These are phyloP conservation scores for Coniferiporia weirii DNA, from an alignment of 1,284 basidiomycete species.

Conservation along the genomic window DNA sequence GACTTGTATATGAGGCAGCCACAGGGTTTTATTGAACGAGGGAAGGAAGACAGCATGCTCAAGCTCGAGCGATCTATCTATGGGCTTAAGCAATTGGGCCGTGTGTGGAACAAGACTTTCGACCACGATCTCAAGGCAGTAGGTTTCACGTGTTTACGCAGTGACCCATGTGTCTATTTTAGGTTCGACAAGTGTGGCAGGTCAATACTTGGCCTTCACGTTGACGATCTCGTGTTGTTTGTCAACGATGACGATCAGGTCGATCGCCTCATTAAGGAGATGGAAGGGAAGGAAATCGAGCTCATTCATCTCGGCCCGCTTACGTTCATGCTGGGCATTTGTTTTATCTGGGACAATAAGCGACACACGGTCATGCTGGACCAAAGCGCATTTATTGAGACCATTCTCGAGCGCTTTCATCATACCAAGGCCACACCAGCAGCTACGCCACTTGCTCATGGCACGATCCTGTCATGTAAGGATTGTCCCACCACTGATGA, in stretches of 20 bases:
- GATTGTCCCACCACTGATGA: neutral
- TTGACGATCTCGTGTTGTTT: neutral
- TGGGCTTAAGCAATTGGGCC: constrained; percentile 26
- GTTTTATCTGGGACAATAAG: neutral
- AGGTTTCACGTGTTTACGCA: constrained; percentile 9
- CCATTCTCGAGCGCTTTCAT: neutral
- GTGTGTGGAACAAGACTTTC: constrained; percentile 25
- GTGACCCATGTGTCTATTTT: constrained; percentile 13
- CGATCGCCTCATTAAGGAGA: neutral
- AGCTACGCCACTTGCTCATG: neutral
- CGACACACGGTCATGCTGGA: neutral
- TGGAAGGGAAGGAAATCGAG: neutral
- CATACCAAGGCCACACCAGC: too few relatives aligned
- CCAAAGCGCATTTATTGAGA: neutral
- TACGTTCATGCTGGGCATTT: neutral
- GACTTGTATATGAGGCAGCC: constrained; percentile 38
- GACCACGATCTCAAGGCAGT: constrained; percentile 3
- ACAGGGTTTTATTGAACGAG: constrained; percentile 25
- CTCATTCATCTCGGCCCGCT: neutral
- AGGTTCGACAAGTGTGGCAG: neutral
- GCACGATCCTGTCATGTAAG: neutral
- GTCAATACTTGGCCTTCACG: neutral
- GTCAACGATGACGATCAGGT: neutral
- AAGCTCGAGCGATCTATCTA: constrained; percentile 24
- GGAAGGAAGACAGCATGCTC: constrained; percentile 15